Conservation (phyloP, 495 filamentous ascomycete species). For the Aspergillus coremiiformis region DNA sequence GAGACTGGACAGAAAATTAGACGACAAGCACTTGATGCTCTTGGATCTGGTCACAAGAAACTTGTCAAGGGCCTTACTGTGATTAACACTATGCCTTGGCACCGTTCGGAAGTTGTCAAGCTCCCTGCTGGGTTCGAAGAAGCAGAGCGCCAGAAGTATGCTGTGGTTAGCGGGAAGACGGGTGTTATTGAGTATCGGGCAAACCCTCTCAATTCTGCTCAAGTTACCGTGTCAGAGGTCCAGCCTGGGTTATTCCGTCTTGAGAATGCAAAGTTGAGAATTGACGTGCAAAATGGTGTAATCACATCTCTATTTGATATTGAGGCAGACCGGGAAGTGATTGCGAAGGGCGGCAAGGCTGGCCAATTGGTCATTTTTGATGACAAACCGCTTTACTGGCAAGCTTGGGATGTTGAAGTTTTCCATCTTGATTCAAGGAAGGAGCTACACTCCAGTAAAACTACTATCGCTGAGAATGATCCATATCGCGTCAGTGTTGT, state of each 20-base stretch:
- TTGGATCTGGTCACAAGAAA: conserved; percentile 48
- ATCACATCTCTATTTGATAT: conserved; percentile 81
- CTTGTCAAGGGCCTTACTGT: conserved; percentile 37
- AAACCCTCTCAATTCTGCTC: conserved; percentile 26
- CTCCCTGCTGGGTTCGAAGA: conserved; percentile 36
- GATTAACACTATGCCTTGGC: conserved; percentile 82
- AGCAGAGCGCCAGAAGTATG: conserved; percentile 36
- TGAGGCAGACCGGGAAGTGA: conserved; percentile 60
- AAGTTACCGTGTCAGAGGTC: conserved; percentile 58
- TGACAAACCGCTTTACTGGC: conserved; percentile 97
- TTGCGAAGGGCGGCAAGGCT: conserved; percentile 71
- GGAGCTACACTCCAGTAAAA: conserved; percentile 57
- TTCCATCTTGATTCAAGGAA: conserved; percentile 85
- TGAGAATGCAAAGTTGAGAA: conserved; percentile 63
- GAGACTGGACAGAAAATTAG: conserved; percentile 64
- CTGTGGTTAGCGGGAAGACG: conserved; percentile 36
- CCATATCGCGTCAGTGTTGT: conserved; percentile 69
- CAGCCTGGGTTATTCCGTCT: conserved; percentile 66
- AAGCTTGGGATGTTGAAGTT: conserved; percentile 98
- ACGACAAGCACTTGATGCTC: conserved; percentile 54
- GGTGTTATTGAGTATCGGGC: conserved; percentile 44
- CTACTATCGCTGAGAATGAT: conserved; percentile 63
- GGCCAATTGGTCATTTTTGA: conserved; percentile 94
- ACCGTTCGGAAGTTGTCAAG: conserved; percentile 61
- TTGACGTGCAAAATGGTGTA: conserved; percentile 62